A percentile compares a stretch with the other conserved stretches of the same genome.
These are phyloP conservation scores for Fusarium staphyleae DNA, from an alignment of 2,329 filamentous ascomycete species.

Conservation along the genomic window DNA sequence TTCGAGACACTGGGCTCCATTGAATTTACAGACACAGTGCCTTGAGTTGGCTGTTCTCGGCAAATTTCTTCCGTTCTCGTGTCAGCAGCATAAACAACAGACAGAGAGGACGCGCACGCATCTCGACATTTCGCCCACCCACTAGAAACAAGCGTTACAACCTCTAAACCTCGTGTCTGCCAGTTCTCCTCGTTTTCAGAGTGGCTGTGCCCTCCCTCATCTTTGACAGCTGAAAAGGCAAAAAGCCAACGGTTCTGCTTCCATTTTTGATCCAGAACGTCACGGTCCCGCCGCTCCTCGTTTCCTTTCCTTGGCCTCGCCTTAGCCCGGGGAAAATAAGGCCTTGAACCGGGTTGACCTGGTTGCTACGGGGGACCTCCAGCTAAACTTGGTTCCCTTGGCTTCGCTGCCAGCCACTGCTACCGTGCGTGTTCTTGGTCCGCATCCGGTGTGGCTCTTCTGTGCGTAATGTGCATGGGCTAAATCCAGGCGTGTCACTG, in stretches of 20 bases:
- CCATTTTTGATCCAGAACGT: conserved; percentile 24
- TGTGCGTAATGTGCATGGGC: conserved; percentile 13
- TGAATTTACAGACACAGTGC: conserved; percentile 22
- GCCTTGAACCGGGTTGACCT: conserved; percentile 2
- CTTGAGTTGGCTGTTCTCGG: neutral
- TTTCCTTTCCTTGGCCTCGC: conserved; percentile 5
- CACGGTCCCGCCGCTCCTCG: conserved; percentile 20
- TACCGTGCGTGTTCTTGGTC: conserved; percentile 28
- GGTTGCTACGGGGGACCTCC: conserved; percentile 34
- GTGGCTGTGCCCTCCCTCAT: conserved; percentile 24
- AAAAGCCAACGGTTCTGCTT: neutral
- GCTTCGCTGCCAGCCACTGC: conserved; percentile 2
- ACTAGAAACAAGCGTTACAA: conserved; percentile 9
- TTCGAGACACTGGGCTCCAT: neutral
- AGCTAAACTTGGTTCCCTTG: conserved; percentile 29
- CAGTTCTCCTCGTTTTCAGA: neutral
- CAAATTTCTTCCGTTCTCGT: conserved; percentile 9
- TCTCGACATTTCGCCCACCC: conserved; percentile 26
- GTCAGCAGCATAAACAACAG: neutral
- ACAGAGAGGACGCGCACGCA: conserved; percentile 32
- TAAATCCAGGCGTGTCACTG: conserved; percentile 9
- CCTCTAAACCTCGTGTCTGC: conserved; percentile 26
- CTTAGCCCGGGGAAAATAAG: conserved; percentile 10
- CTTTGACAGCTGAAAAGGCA: neutral
- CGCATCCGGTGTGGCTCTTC: conserved; percentile 36